Evolutionary conservation across 1,284 basidiomycete genomes (phyloP).

Genomic region (Leccinum subrobustum): DNA sequence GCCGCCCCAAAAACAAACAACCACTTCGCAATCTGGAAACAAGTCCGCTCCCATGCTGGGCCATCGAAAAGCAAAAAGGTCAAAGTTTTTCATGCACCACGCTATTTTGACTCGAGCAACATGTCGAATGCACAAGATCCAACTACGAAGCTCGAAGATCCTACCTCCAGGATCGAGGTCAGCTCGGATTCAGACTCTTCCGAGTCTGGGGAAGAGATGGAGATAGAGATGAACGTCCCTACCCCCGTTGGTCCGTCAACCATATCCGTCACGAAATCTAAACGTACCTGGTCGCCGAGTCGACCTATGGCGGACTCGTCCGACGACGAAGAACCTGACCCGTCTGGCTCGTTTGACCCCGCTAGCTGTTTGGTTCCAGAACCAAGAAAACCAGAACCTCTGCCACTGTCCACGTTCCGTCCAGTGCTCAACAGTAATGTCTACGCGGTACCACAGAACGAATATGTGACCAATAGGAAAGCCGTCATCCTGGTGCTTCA

Average conservation of each 20-base stretch:
- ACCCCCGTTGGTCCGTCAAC: constrained; percentile 5
- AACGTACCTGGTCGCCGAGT: constrained; percentile 55
- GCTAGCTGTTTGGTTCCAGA: neutral
- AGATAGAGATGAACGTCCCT: constrained; percentile 14
- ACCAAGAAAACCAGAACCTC: constrained; percentile 2
- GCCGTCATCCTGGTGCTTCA: constrained; percentile 44
- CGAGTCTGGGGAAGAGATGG: constrained; percentile 28
- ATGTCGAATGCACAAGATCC: constrained; percentile 36
- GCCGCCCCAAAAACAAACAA: neutral
- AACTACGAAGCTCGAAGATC: constrained; percentile 29
- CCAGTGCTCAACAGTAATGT: constrained; percentile 16
- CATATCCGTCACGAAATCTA: constrained; percentile 13
- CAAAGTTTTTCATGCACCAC: constrained; percentile 16
- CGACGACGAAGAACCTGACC: constrained; percentile 37
- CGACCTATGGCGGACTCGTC: constrained; percentile 49
- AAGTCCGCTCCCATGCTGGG: constrained; percentile 1
- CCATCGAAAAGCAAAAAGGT: constrained; percentile 23
- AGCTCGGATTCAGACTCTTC: constrained; percentile 35
- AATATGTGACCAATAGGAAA: constrained; percentile 1
- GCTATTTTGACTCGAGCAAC: constrained; percentile 39
- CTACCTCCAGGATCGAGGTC: constrained; percentile 29
- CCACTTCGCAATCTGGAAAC: neutral
- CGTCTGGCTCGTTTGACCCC: neutral
- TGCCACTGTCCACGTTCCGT: constrained; percentile 21
- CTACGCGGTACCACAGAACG: constrained; percentile 6